phyloP scores from a whole-genome alignment of 2,329 filamentous ascomycete genomes.

The Mycogone perniciosa region DNA sequence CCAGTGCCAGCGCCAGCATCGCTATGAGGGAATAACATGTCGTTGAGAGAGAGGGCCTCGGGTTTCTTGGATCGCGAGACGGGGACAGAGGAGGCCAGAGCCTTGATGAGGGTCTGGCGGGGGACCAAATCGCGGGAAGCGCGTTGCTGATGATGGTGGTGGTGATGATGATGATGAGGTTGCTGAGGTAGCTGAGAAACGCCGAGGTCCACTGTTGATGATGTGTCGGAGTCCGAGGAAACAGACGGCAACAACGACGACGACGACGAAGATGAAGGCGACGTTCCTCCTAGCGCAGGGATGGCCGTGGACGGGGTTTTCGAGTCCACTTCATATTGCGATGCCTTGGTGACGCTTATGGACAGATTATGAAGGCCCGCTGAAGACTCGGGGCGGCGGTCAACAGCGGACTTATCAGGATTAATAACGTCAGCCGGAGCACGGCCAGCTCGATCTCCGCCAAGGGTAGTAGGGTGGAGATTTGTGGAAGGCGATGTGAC shows the following conservation, averaged over 20 bases:
- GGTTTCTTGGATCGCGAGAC: slow-evolving; percentile 49
- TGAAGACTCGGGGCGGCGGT: slow-evolving; percentile 15
- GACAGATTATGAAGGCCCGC: slow-evolving; percentile 15
- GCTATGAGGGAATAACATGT: slow-evolving; percentile 34
- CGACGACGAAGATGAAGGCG: not conserved
- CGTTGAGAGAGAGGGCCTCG: slow-evolving; percentile 55
- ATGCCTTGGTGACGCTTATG: slow-evolving; percentile 18
- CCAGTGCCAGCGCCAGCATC: not conserved
- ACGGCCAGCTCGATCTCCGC: not conserved
- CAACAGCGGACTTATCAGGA: slow-evolving; percentile 5
- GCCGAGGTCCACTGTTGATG: not conserved
- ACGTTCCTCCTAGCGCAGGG: slow-evolving; percentile 21
- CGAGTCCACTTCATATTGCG: slow-evolving; percentile 15
- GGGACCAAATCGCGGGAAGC: slow-evolving; percentile 60
- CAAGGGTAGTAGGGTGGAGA: too few relatives aligned
- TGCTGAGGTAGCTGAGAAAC: not conserved
- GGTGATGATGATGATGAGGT: slow-evolving; percentile 5
- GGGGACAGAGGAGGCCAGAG: slow-evolving; percentile 54
- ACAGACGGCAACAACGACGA: not conserved
- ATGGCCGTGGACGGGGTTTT: slow-evolving; percentile 19
- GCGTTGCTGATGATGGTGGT: slow-evolving; percentile 39
- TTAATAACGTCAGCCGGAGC: slow-evolving; percentile 10
- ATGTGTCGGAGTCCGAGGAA: not conserved
- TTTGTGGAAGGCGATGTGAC: too few relatives aligned
- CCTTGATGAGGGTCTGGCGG: slow-evolving; percentile 77